A percentile compares a stretch with the other conserved stretches of the same genome.
These are phyloP conservation scores for Fusarium zealandicum DNA, from an alignment of 2,329 filamentous ascomycete genomes.

Conservation along the genomic window DNA sequence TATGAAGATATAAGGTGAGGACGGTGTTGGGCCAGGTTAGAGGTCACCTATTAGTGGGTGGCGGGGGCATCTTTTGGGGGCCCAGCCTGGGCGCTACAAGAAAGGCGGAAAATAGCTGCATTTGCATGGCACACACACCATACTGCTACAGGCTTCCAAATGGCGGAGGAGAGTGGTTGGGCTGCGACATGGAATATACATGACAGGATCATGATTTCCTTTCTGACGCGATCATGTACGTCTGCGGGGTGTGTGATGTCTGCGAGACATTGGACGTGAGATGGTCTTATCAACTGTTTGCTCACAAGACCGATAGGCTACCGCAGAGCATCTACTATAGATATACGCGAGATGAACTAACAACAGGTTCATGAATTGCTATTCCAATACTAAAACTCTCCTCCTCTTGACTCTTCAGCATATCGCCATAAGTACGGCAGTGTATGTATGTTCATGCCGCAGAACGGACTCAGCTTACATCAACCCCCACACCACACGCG, in stretches of 20 bases:
- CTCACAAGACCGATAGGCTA: neutral
- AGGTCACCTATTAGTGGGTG: slow-evolving; percentile 33
- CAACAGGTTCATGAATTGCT: no score
- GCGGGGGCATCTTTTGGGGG: slow-evolving; percentile 32
- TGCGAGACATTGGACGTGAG: slow-evolving; percentile 8
- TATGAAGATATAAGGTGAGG: slow-evolving; percentile 18
- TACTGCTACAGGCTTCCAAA: neutral
- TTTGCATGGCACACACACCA: slow-evolving; percentile 18
- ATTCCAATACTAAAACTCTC: no score
- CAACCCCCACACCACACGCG: slow-evolving; percentile 10
- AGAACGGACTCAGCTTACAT: slow-evolving; percentile 3
- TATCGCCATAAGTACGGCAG: neutral
- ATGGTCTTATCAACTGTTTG: neutral
- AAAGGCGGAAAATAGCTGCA: slow-evolving; percentile 21
- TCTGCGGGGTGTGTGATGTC: slow-evolving; percentile 3
- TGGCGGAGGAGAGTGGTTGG: slow-evolving; percentile 2
- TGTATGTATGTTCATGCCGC: neutral
- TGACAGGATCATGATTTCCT: neutral
- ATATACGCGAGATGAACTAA: neutral
- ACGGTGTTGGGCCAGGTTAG: slow-evolving; percentile 26
- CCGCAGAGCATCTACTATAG: neutral
- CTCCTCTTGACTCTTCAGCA: neutral
- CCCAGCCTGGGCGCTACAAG: slow-evolving; percentile 10
- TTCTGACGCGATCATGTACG: neutral
- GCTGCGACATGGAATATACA: slow-evolving; percentile 2